A percentile compares a stretch with the other conserved stretches of the same genome.
Evolutionary conservation across 2,329 filamentous ascomycete species (phyloP).

Genomic region (Penicillium sp.): DNA sequence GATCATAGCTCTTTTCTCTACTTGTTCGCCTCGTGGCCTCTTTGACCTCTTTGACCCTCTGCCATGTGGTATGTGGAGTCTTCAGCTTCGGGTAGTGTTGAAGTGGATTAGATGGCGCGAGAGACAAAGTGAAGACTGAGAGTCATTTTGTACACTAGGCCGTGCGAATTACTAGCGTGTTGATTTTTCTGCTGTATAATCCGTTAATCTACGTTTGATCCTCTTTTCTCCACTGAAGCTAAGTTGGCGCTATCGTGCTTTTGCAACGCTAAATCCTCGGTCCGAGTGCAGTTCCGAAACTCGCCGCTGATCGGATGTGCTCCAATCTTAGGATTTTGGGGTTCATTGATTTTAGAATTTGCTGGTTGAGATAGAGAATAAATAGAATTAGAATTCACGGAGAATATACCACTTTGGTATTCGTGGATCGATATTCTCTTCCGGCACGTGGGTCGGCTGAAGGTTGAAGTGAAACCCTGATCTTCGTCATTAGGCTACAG

Average conservation of each 20-base stretch:
- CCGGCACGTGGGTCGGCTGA: neutral
- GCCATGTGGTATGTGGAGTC: neutral
- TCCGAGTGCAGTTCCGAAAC: neutral
- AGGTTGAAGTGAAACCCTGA: neutral
- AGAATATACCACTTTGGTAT: neutral
- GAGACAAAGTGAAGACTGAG: neutral
- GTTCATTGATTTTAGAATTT: no score
- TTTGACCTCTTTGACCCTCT: neutral
- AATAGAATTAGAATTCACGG: neutral
- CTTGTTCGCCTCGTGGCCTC: neutral
- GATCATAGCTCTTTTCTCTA: neutral
- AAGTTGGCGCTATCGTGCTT: neutral
- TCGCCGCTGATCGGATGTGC: conserved; percentile 1
- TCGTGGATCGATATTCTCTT: neutral
- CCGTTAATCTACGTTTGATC: neutral
- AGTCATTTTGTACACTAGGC: neutral
- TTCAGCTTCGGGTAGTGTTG: neutral
- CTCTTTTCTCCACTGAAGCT: neutral
- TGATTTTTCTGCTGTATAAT: neutral
- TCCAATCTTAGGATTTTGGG: neutral
- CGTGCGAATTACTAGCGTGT: neutral
- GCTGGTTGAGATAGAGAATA: neutral
- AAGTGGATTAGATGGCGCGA: neutral
- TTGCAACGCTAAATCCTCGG: neutral
- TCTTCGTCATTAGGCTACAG: neutral